These are phyloP conservation scores for Pyrus communis DNA, from an alignment of 306 rosid genomes.

Conservation along the genomic window DNA sequence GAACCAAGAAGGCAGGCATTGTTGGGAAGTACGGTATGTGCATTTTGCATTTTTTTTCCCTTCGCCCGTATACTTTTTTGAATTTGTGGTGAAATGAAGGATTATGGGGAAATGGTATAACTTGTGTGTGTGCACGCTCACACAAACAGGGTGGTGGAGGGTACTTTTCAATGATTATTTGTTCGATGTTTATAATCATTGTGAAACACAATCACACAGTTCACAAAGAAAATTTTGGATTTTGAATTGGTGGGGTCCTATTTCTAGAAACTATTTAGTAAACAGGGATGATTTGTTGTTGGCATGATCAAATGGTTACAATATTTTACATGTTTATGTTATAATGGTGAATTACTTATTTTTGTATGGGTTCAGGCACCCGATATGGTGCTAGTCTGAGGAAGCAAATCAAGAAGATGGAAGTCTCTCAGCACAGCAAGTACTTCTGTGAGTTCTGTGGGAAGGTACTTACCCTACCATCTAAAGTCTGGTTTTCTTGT, in stretches of 20 bases:
- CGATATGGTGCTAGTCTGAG: constrained; percentile 88
- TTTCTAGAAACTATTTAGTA: neutral
- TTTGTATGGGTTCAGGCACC: constrained; percentile 40
- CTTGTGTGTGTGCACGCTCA: neutral
- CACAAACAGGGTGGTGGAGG: neutral
- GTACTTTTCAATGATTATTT: neutral
- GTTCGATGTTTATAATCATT: neutral
- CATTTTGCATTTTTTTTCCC: neutral
- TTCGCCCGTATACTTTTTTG: neutral
- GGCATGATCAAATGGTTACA: neutral
- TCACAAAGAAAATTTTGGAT: neutral
- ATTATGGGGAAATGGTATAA: neutral
- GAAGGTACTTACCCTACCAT: constrained; percentile 35
- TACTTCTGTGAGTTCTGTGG: constrained; percentile 78
- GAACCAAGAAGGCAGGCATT: constrained; percentile 91
- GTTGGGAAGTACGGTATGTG: constrained; percentile 84
- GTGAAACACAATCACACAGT: neutral
- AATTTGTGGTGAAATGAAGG: neutral
- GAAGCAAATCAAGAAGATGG: constrained; percentile 91
- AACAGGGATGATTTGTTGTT: neutral
- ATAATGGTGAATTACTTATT: neutral
- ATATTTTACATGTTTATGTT: neutral
- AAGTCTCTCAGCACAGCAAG: constrained; percentile 76
- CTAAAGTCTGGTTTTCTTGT: neutral
- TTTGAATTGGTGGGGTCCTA: neutral